Percentiles rank a stretch among this genome's conserved stretches.
phyloP scores from a whole-genome alignment of 768 basidiomycete genomes.

The Guyanaporus albipodus region DNA sequence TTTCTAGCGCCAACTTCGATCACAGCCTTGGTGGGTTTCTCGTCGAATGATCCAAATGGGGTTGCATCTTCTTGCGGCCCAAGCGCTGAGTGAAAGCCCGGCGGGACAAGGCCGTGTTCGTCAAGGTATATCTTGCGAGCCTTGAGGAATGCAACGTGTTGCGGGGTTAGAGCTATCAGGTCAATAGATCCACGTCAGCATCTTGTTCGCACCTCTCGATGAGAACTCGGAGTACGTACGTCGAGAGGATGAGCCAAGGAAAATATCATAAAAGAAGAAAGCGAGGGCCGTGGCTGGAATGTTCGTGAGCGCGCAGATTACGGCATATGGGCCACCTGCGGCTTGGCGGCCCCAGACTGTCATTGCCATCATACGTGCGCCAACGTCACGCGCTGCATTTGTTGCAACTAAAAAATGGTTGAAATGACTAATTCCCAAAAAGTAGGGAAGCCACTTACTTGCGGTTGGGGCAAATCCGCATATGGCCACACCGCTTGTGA shows the following conservation, averaged over 20 bases:
- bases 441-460: slow-evolving; percentile 27
- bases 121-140: slow-evolving; percentile 25
- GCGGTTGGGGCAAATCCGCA: slow-evolving; percentile 58
- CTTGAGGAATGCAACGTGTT: slow-evolving; percentile 19
- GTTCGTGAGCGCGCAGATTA: slow-evolving; percentile 60
- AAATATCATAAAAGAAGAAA: slow-evolving; percentile 49
- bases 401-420: slow-evolving; percentile 42
- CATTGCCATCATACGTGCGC: slow-evolving; percentile 57
- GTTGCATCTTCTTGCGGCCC: neutral
- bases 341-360: slow-evolving; percentile 57
- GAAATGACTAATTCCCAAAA: slow-evolving; percentile 1
- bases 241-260: slow-evolving; percentile 56
- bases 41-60: slow-evolving; percentile 11
- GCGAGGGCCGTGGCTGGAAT: slow-evolving; percentile 61
- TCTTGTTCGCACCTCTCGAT: neutral
- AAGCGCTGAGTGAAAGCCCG: slow-evolving; percentile 20
- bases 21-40: slow-evolving; percentile 1
- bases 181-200: slow-evolving; percentile 7
- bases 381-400: slow-evolving; percentile 67
- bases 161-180: slow-evolving; percentile 22
- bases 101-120: slow-evolving; percentile 20
- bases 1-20: neutral
- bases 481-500: slow-evolving; percentile 47
- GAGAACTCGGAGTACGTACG: slow-evolving; percentile 36
- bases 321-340: slow-evolving; percentile 53